Conservation (phyloP, 176 grass and related monocot species). For the Juncus inflexus region DNA sequence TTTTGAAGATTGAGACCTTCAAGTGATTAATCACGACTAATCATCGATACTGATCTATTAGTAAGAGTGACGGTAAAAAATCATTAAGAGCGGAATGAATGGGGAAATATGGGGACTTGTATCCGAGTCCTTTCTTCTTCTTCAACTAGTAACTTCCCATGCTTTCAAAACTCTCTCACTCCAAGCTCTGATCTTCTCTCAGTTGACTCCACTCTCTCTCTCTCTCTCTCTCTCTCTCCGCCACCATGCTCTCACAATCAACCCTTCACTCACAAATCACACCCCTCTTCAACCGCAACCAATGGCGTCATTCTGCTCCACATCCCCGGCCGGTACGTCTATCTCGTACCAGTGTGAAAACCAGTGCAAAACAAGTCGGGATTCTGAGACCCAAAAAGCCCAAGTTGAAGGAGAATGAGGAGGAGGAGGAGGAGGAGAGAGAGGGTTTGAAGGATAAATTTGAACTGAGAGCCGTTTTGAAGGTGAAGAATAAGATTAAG, state of each 20-base stretch:
- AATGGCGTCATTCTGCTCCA: constrained; percentile 8
- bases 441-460: constrained; percentile 4
- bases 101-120: neutral
- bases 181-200: neutral
- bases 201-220: neutral
- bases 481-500: constrained; percentile 40
- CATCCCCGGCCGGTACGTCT: constrained; percentile 1
- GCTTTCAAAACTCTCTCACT: neutral
- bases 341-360: constrained; percentile 15
- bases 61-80: too few species aligned
- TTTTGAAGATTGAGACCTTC: too few species aligned
- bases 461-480: constrained; percentile 36
- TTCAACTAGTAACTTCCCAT: neutral
- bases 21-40: too few species aligned
- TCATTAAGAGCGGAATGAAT: neutral
- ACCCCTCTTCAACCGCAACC: neutral
- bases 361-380: neutral
- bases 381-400: neutral
- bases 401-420: neutral
- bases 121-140: neutral
- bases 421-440: neutral
- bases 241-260: constrained; percentile 17
- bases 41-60: too few species aligned
- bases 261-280: neutral
- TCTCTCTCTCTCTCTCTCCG: neutral